Evolutionary conservation across 176 grass and related monocot species (phyloP).

Genomic region (Hordeum marinum): DNA sequence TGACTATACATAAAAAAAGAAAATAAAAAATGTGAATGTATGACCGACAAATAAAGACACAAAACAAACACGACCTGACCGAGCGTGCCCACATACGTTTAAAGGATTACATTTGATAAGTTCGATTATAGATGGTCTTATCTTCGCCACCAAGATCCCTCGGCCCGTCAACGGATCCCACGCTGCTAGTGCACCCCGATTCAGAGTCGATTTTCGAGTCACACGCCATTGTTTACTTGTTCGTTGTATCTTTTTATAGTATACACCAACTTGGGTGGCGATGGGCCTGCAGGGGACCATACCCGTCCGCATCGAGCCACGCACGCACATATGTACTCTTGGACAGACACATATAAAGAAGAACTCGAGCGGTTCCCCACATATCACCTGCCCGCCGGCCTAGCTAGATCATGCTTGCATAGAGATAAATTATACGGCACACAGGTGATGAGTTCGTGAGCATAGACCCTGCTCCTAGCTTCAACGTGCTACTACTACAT

Average conservation of each 20-base stretch:
- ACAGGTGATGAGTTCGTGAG: neutral
- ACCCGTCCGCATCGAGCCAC: constrained; percentile 1
- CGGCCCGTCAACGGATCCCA: neutral
- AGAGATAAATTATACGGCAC: neutral
- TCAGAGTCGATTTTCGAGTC: neutral
- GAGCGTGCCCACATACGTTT: too few relatives aligned
- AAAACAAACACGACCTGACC: too few relatives aligned
- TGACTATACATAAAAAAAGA: too few relatives aligned
- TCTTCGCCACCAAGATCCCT: too few relatives aligned
- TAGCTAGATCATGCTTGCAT: neutral
- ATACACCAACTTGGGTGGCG: neutral
- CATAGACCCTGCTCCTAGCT: neutral
- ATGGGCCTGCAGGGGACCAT: neutral
- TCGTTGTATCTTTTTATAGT: neutral
- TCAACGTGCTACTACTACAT: neutral
- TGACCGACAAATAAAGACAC: too few relatives aligned
- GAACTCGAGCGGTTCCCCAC: neutral
- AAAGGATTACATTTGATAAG: too few relatives aligned
- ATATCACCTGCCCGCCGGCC: neutral
- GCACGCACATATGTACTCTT: neutral
- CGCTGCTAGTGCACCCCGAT: neutral
- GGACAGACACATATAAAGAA: neutral
- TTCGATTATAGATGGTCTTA: too few relatives aligned
- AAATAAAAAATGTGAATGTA: too few relatives aligned
- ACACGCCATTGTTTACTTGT: neutral